Percentiles rank a stretch among this genome's conserved stretches.
Evolutionary conservation across 169 alveolate genomes (phyloP).

Genomic region (Plasmodium fragile): DNA sequence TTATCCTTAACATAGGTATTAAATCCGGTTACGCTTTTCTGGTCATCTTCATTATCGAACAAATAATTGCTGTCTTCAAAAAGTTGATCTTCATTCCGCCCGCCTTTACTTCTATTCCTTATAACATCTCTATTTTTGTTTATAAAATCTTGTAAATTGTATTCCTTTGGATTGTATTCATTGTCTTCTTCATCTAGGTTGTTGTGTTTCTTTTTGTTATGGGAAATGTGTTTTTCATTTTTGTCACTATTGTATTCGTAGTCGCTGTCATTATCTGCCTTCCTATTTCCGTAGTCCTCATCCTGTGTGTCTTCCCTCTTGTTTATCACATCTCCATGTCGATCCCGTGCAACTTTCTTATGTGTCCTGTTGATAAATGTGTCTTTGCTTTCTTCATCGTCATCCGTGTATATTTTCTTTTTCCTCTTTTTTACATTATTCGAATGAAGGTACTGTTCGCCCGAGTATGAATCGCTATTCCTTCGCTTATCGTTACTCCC

Average conservation of each 20-base stretch:
- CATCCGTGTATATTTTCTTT: constrained; percentile 66
- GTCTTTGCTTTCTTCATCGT: constrained; percentile 24
- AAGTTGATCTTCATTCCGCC: background rate
- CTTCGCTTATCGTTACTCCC: background rate
- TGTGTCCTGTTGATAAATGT: background rate
- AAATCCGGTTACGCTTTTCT: constrained; percentile 47
- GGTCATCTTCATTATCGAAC: constrained; percentile 71
- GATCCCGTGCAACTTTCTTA: constrained; percentile 34
- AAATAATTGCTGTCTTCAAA: constrained; percentile 24
- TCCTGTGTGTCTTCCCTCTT: constrained; percentile 29
- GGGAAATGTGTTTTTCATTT: constrained; percentile 1
- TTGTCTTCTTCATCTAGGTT: constrained; percentile 14
- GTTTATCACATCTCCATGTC: background rate
- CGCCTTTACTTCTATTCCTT: constrained; percentile 3
- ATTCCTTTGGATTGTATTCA: constrained; percentile 46
- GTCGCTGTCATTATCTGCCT: background rate
- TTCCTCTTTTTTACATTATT: constrained; percentile 49
- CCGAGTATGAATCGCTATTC: constrained; percentile 4
- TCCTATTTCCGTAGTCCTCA: background rate
- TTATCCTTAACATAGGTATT: constrained; percentile 55
- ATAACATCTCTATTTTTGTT: constrained; percentile 72
- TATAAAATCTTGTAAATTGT: constrained; percentile 56
- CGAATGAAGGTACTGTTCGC: background rate
- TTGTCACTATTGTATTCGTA: constrained; percentile 3
- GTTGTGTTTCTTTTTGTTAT: background rate